Evolutionary conservation across 2,329 filamentous ascomycete species (phyloP).

Genomic region (Diaporthe velutina): DNA sequence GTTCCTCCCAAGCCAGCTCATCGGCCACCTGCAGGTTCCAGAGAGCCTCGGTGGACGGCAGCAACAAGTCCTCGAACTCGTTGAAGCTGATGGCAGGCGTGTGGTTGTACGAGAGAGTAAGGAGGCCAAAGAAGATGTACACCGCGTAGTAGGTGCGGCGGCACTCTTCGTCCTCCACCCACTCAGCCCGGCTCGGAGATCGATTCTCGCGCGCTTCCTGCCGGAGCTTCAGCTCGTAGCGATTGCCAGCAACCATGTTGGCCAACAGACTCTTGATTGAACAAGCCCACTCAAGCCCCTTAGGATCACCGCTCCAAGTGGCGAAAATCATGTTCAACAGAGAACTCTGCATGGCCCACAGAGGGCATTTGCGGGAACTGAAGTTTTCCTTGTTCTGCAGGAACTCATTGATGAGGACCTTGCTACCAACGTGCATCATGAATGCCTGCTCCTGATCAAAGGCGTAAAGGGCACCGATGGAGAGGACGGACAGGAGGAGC

Average conservation of each 20-base stretch:
- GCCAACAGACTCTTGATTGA: constrained; percentile 98
- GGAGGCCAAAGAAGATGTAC: constrained; percentile 97
- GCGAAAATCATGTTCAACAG: constrained; percentile 99
- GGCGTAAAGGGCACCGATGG: constrained; percentile 95
- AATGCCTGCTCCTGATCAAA: constrained; percentile 98
- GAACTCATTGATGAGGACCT: constrained; percentile 97
- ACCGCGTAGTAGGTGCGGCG: constrained; percentile 97
- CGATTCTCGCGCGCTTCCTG: constrained; percentile 86
- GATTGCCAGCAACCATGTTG: constrained; percentile 98
- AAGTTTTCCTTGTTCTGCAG: constrained; percentile 99
- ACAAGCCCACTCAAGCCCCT: constrained; percentile 97
- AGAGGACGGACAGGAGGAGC: constrained; percentile 88
- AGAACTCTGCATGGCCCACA: constrained; percentile 99
- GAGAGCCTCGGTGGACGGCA: constrained; percentile 92
- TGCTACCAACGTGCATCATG: constrained; percentile 96
- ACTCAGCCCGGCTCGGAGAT: constrained; percentile 85
- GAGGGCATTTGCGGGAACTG: constrained; percentile 94
- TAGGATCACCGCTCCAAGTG: constrained; percentile 98
- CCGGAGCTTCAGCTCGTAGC: constrained; percentile 94
- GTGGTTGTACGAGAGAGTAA: constrained; percentile 97
- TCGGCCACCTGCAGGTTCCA: constrained; percentile 90
- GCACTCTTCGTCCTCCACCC: constrained; percentile 97
- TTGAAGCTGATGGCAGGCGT: constrained; percentile 98
- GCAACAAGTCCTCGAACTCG: constrained; percentile 92
- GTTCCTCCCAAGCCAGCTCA: constrained; percentile 87